Percentiles rank a stretch among this genome's conserved stretches.
Evolutionary conservation across 2,329 filamentous ascomycete species (phyloP).

Genomic region (Pyricularia grisea): DNA sequence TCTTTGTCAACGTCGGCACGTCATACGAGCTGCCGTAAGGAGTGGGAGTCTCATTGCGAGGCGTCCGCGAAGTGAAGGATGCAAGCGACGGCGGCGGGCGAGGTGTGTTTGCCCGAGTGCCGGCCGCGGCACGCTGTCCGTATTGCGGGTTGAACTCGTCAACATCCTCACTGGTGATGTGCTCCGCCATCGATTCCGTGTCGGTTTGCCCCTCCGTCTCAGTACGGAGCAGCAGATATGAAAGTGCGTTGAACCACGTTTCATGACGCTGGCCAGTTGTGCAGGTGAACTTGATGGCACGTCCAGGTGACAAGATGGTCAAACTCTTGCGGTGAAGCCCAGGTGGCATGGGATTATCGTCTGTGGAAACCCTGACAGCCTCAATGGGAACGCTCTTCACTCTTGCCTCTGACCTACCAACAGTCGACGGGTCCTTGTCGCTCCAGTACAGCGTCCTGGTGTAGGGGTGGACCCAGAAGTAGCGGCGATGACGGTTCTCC

Average conservation of each 20-base stretch:
- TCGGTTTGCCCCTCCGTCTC: slow-evolving; percentile 53
- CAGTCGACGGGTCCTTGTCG: slow-evolving; percentile 72
- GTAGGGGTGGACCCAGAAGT: slow-evolving; percentile 99
- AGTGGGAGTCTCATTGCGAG: slow-evolving; percentile 54
- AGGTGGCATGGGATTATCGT: slow-evolving; percentile 92
- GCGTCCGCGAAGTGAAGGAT: slow-evolving; percentile 69
- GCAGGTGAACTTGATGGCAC: slow-evolving; percentile 88
- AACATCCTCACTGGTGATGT: slow-evolving; percentile 52
- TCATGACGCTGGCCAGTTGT: slow-evolving; percentile 90
- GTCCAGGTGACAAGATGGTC: slow-evolving; percentile 79
- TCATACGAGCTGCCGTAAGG: slow-evolving; percentile 34
- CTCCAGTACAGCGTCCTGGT: slow-evolving; percentile 97
- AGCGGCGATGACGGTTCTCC: slow-evolving; percentile 80
- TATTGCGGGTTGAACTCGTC: slow-evolving; percentile 74
- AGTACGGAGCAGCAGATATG: slow-evolving; percentile 79
- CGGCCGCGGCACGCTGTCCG: neutral
- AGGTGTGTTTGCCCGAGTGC: slow-evolving; percentile 24
- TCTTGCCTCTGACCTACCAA: slow-evolving; percentile 63
- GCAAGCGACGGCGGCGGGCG: slow-evolving; percentile 58
- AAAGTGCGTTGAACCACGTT: slow-evolving; percentile 96
- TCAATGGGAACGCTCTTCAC: slow-evolving; percentile 92
- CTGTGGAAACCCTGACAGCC: slow-evolving; percentile 80
- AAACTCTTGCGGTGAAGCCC: slow-evolving; percentile 92
- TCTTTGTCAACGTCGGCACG: slow-evolving; percentile 47
- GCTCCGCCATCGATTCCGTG: slow-evolving; percentile 37